Evolutionary conservation across 345 rosid genomes (phyloP), one percentile per base, ranked within the genome.

Genomic region (Citrus hindsii): DNA sequence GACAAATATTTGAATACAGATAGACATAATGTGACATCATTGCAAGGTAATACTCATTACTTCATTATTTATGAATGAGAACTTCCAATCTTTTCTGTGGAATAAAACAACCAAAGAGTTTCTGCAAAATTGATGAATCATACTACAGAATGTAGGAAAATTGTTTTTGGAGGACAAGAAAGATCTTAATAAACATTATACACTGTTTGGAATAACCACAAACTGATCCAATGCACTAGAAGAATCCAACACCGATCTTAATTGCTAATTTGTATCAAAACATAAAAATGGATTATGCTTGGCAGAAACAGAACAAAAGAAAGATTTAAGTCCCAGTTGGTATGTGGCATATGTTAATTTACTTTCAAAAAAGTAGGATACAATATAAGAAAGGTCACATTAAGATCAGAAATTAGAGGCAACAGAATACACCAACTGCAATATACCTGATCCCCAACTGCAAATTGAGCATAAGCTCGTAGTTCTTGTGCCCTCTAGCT

Each of bases 381-480:
- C 66, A 42, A 46, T 3, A 9, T 3, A 18, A 51, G 56, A 51
- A 42, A 35, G 30, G 59, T 28, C 55, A 58, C 7, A 16, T 28
- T 65, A 66, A 46, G 19, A 64, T 48, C 65, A 73, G 21, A 48
- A n/a, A 61, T 4, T n/a, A 75, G 14, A 65, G 69, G 27, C 14
- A 13, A 81, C 22, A 55, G 25, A 62, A 77, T 28, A 38, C 4
- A 48, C 61, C 64, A 75, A 76, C 21, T 32, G 64, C 53, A 19
- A 56, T 48, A 2, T 86, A 94, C 99, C 99, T 94, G 84, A 97
- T 94, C 73, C 99, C 99, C 24, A 94, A 78, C 88, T 97, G 99
- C 83, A 97, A 88, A 83, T 97, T 94, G 68, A 97, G 98, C 99
- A 97, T 97, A 75, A 97, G 97, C 10, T 97, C 98, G 76, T 92